Conservation (phyloP, 208 protist genomes). For the Leishmania mexicana region DNA sequence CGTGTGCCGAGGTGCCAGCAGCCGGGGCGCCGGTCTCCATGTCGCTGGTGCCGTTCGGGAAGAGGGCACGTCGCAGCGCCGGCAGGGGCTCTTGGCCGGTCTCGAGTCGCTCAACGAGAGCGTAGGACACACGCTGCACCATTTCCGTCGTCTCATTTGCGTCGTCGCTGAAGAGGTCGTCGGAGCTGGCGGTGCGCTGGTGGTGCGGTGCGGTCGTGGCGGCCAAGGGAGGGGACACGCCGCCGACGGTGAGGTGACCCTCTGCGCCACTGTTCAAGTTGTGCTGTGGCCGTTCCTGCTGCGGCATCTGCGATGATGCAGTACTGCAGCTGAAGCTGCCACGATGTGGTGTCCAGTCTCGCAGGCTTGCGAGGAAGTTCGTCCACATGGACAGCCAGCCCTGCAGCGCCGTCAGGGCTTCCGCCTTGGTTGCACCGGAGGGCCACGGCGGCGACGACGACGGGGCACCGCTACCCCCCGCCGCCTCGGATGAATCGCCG, state of each 20-base stretch:
- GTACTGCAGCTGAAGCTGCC: conserved; percentile 33
- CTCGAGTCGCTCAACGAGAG: conserved; percentile 50
- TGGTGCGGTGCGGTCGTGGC: conserved; percentile 17
- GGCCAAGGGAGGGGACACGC: conserved; percentile 29
- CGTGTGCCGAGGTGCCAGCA: conserved; percentile 13
- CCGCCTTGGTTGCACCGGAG: conserved; percentile 20
- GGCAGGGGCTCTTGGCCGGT: conserved; percentile 57
- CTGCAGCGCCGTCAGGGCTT: conserved; percentile 42
- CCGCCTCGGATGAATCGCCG: neutral
- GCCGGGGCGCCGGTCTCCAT: conserved; percentile 11
- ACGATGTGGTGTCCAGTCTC: conserved; percentile 39
- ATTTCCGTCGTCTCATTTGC: conserved; percentile 32
- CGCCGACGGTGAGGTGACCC: conserved; percentile 16
- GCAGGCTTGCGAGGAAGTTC: conserved; percentile 50
- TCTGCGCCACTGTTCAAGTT: conserved; percentile 15
- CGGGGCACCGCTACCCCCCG: neutral
- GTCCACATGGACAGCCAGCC: conserved; percentile 60
- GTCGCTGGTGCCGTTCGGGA: conserved; percentile 21
- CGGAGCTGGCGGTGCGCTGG: conserved; percentile 7
- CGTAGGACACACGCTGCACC: conserved; percentile 36
- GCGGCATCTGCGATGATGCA: conserved; percentile 14
- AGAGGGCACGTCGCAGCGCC: conserved; percentile 40
- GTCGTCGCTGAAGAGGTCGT: conserved; percentile 31
- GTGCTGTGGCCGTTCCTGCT: conserved; percentile 6
- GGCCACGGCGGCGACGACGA: conserved; percentile 8